Conservation (phyloP, 352 stramenopile genomes). For the Phytophthora uliginosa region DNA sequence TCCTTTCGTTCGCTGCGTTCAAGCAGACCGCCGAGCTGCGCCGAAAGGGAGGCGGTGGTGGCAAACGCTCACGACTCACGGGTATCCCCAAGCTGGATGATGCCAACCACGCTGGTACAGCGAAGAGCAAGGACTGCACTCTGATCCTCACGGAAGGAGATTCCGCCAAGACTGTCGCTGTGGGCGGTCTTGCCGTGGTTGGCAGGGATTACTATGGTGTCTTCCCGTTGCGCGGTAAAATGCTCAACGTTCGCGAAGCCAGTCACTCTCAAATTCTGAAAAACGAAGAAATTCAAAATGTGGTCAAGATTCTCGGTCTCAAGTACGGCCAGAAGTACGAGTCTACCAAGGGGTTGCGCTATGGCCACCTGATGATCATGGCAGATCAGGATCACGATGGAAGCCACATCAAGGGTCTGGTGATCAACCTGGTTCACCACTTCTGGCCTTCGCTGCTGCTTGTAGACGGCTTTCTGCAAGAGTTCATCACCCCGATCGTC, state of each 20-base stretch:
- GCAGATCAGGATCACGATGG: constrained; percentile 99
- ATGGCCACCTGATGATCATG: constrained; percentile 99
- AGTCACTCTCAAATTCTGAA: constrained; percentile 96
- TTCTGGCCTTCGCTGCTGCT: constrained; percentile 98
- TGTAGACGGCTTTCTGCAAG: constrained; percentile 91
- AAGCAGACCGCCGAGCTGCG: constrained; percentile 94
- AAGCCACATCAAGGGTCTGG: constrained; percentile 99
- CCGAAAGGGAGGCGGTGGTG: constrained; percentile 81
- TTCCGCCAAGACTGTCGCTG: constrained; percentile 98
- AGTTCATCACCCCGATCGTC: constrained; percentile 99
- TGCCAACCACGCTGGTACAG: constrained; percentile 95
- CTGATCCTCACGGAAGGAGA: constrained; percentile 99
- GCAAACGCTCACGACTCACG: constrained; percentile 87
- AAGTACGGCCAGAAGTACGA: constrained; percentile 97
- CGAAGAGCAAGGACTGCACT: constrained; percentile 94
- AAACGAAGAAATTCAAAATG: constrained; percentile 98
- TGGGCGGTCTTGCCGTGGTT: constrained; percentile 97
- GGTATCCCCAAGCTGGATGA: constrained; percentile 98
- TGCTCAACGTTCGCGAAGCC: constrained; percentile 99
- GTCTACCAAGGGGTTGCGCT: constrained; percentile 91
- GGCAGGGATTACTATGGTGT: constrained; percentile 98
- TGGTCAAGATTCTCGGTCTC: constrained; percentile 98
- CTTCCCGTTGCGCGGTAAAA: constrained; percentile 98
- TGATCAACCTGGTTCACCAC: constrained; percentile 99
- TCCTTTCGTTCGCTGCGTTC: constrained; percentile 93